Base-by-base conservation (phyloP, 108 stramenopile species). In the Seminavis robusta region DNA sequence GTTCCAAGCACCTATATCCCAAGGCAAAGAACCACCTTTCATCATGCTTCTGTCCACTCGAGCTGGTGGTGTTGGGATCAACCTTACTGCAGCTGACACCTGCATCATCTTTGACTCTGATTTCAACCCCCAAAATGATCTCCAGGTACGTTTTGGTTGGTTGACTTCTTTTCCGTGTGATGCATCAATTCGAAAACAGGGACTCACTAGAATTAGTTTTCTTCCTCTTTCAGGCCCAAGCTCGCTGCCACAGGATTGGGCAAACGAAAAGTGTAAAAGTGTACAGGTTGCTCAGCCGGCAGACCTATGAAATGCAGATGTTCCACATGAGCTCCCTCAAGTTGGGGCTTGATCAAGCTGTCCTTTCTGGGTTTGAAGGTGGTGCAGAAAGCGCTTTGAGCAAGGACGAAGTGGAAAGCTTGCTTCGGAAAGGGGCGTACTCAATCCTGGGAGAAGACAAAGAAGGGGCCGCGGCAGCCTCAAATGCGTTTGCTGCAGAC, bases 251-350 rank as follows among this genome's bases (percentile, higher is more conserved):
- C 59, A 79, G 98, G 32, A 99, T 99, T 62, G 99, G 99, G 0
- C 99, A 99, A 69, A 98, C 94, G 36, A 96, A 96, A 52, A 68
- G 60, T 19, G 94, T 95, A 20, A 91, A 77, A 55, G 57, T 79
- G 17, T 98, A 95, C 71, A 92, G 98, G 15, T 78, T 99, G 27
- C 75, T 99, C 17, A 96, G 97, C 17, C 66, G 89, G 26, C 96
- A 97, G 52, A 96, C 95, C 5, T 99, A 99, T 66, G 99, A 98
- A 69, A 83, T 88, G 74, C 88, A 95, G 71, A 98, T 99, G 98
- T 99, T 99, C 59, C 94, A 99, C 63, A 78, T 84, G 76, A 94
- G 94, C 30, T 86, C 86, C 17, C 56, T 95, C 79, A 99, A 99
- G 71, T 95, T 98, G 73, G 98, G 97, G 40, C 79, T 99, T 13